phyloP scores from a whole-genome alignment of 805 yeast species.

The Lachancea thermotolerans region DNA sequence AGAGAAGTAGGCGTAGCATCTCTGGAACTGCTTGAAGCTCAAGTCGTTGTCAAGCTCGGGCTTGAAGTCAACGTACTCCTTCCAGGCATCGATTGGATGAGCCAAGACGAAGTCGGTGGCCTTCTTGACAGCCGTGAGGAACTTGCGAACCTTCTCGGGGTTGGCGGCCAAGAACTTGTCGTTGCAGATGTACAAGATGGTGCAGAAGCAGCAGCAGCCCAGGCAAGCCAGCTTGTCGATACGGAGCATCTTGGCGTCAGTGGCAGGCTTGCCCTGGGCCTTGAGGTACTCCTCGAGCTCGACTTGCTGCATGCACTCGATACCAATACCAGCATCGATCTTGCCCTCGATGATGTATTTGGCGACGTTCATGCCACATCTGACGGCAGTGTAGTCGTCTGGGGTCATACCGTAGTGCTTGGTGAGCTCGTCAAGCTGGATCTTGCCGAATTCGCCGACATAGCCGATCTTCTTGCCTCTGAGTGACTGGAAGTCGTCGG shows the following conservation, averaged over 20 bases:
- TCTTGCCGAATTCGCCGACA: conserved; percentile 55
- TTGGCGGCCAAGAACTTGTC: conserved; percentile 42
- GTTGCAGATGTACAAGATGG: conserved; percentile 47
- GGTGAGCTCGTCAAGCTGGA: conserved; percentile 50
- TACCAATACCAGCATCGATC: conserved; percentile 53
- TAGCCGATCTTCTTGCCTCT: conserved; percentile 50
- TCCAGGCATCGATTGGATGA: conserved; percentile 42
- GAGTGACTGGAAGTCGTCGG: conserved; percentile 44
- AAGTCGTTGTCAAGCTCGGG: conserved; percentile 39
- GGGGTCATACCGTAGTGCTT: conserved; percentile 51
- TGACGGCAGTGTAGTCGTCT: conserved; percentile 48
- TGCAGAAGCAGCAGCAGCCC: conserved; percentile 55
- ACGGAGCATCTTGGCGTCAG: conserved; percentile 49
- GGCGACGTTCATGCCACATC: conserved; percentile 57
- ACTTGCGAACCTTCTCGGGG: conserved; percentile 40
- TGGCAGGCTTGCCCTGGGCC: conserved; percentile 36
- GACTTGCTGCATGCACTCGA: conserved; percentile 54
- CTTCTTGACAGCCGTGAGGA: conserved; percentile 43
- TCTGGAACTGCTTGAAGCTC: conserved; percentile 41
- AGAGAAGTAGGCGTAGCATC: conserved; percentile 51
- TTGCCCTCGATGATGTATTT: conserved; percentile 48
- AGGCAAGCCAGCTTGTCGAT: conserved; percentile 49
- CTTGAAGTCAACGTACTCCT: conserved; percentile 40
- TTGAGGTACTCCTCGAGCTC: conserved; percentile 46
- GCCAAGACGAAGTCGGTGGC: conserved; percentile 44